These are phyloP conservation scores for Trametes gibbosa DNA, from an alignment of 768 basidiomycete species.

Conservation along the genomic window DNA sequence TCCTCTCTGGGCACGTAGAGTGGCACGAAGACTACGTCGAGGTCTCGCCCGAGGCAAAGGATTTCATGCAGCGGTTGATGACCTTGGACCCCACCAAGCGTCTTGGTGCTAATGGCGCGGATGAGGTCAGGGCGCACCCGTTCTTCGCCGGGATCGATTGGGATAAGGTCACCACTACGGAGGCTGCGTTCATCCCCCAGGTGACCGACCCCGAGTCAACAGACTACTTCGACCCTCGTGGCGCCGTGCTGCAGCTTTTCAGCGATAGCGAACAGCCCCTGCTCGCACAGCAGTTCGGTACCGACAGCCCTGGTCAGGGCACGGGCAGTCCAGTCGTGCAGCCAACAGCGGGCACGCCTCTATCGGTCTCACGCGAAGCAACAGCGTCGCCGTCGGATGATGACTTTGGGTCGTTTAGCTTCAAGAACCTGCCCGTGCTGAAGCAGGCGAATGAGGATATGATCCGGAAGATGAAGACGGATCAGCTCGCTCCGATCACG, in stretches of 20 bases:
- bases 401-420: constrained; percentile 97
- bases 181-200: constrained; percentile 95
- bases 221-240: constrained; percentile 98
- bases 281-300: constrained; percentile 47
- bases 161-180: constrained; percentile 83
- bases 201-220: constrained; percentile 96
- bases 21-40: constrained; percentile 97
- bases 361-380: constrained; percentile 37
- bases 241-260: constrained; percentile 87
- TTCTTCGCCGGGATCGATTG: constrained; percentile 92
- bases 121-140: constrained; percentile 90
- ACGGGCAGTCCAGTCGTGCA: constrained; percentile 27
- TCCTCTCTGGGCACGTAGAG: constrained; percentile 88
- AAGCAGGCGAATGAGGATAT: constrained; percentile 99
- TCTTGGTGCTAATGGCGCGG: constrained; percentile 82
- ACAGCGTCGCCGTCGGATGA: constrained; percentile 63
- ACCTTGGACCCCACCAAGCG: constrained; percentile 75
- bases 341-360: constrained; percentile 30
- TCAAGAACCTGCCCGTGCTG: constrained; percentile 93
- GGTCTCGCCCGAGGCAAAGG: constrained; percentile 78
- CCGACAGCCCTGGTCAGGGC: constrained; percentile 41
- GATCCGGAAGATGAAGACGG: constrained; percentile 91
- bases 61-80: constrained; percentile 88
- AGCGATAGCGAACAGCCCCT: constrained; percentile 76
- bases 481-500: constrained; percentile 76